A percentile compares a stretch with the other conserved stretches of the same genome.
Conservation (phyloP, 2,329 filamentous ascomycete species). For the Aureobasidium pullulans region DNA sequence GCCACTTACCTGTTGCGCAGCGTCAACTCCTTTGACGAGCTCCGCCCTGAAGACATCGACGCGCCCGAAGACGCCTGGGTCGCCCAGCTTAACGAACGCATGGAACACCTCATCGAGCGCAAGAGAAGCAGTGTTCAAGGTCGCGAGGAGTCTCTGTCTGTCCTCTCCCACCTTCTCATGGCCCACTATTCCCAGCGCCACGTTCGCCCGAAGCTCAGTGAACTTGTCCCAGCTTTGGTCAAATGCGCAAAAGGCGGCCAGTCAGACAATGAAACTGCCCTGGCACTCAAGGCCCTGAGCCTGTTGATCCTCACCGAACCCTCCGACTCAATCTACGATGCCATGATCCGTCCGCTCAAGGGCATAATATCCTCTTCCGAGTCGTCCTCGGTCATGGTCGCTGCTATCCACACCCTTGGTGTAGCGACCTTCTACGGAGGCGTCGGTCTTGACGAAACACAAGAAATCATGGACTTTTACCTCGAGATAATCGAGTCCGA, state of each 20-base stretch:
- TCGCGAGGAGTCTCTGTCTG: conserved; percentile 56
- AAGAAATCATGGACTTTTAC: conserved; percentile 67
- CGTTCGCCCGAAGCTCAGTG: conserved; percentile 51
- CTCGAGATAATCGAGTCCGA: conserved; percentile 75
- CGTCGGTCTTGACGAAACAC: conserved; percentile 56
- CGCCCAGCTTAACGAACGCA: conserved; percentile 54
- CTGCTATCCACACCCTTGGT: conserved; percentile 65
- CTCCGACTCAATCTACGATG: conserved; percentile 59
- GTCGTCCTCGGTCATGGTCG: conserved; percentile 56
- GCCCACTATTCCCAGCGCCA: conserved; percentile 59
- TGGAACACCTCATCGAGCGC: conserved; percentile 65
- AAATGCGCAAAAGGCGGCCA: conserved; percentile 63
- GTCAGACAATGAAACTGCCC: conserved; percentile 60
- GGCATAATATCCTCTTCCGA: conserved; percentile 59
- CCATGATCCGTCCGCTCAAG: conserved; percentile 52
- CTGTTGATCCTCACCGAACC: conserved; percentile 62
- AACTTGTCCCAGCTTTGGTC: conserved; percentile 58
- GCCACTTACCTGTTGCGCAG: conserved; percentile 28
- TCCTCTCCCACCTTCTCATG: conserved; percentile 59
- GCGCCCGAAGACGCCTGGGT: conserved; percentile 50
- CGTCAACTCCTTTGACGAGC: conserved; percentile 60
- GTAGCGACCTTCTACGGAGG: conserved; percentile 71
- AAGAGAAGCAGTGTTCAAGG: conserved; percentile 70
- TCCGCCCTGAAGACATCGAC: conserved; percentile 46
- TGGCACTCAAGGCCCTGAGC: conserved; percentile 64